phyloP scores from a whole-genome alignment of 1,284 basidiomycete species.

The Taiwanofungus camphoratus region DNA sequence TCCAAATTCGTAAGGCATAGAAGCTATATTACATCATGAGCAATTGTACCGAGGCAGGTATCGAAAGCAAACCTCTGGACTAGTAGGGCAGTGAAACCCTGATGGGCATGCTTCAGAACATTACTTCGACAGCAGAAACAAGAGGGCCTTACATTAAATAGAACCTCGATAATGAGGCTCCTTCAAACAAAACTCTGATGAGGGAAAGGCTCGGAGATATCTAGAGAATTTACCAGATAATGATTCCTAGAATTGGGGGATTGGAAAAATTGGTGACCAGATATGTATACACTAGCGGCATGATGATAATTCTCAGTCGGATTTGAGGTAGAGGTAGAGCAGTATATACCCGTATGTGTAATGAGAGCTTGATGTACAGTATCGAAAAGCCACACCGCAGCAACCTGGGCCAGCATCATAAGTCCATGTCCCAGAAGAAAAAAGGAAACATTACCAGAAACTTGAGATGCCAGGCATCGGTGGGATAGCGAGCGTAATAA shows the following conservation, averaged over 20 bases:
- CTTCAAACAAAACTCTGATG: slow-evolving; percentile 24
- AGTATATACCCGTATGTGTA: slow-evolving; percentile 47
- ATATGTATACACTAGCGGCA: slow-evolving; percentile 51
- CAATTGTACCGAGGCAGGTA: background rate
- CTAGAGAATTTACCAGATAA: slow-evolving; percentile 39
- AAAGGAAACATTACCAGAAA: slow-evolving; percentile 32
- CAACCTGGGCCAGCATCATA: too few species aligned
- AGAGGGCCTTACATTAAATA: slow-evolving; percentile 52
- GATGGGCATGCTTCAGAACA: too few species aligned
- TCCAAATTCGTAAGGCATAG: slow-evolving; percentile 48
- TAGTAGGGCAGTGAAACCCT: slow-evolving; percentile 48
- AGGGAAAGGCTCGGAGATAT: background rate
- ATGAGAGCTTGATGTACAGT: slow-evolving; percentile 52
- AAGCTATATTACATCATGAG: slow-evolving; percentile 32
- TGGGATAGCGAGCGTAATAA: slow-evolving; percentile 47
- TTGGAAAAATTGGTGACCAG: slow-evolving; percentile 43
- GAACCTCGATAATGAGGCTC: slow-evolving; percentile 47
- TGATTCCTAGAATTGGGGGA: slow-evolving; percentile 25
- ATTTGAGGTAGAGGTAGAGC: too few species aligned
- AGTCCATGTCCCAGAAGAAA: too few species aligned
- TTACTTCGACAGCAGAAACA: too few species aligned
- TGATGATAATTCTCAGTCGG: too few species aligned
- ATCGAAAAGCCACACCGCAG: slow-evolving; percentile 41
- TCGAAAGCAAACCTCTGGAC: slow-evolving; percentile 40
- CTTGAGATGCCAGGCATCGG: slow-evolving; percentile 48